A percentile compares a stretch with the other conserved stretches of the same genome.
phyloP scores from a whole-genome alignment of 2,329 filamentous ascomycete genomes.

The Hypoxylon rubiginosum region DNA sequence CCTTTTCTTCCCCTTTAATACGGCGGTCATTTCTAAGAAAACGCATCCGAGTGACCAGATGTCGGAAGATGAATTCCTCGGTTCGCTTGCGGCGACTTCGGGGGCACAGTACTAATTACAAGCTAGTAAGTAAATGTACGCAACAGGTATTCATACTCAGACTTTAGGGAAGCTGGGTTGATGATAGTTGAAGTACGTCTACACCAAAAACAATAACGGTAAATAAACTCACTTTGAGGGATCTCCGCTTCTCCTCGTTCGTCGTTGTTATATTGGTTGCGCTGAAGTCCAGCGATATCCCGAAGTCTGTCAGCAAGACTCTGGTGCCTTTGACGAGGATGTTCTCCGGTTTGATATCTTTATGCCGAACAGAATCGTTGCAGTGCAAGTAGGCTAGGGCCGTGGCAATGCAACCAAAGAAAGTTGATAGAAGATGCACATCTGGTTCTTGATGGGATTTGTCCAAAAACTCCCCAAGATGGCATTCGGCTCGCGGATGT shows the following conservation, averaged over 20 bases:
- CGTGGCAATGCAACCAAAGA: constrained; percentile 47
- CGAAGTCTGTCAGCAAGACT: constrained; percentile 1
- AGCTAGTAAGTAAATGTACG: no score
- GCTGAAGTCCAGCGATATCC: neutral
- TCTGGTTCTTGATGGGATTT: neutral
- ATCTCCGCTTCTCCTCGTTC: neutral
- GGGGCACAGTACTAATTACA: neutral
- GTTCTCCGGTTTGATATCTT: constrained; percentile 4
- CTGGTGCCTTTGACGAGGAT: neutral
- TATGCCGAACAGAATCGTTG: constrained; percentile 11
- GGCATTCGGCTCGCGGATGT: constrained; percentile 18
- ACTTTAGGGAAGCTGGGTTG: no score
- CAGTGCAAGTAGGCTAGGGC: constrained; percentile 23
- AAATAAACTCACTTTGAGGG: neutral
- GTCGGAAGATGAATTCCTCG: neutral
- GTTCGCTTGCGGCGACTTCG: neutral
- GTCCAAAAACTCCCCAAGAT: constrained; percentile 16
- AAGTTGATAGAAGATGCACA: constrained; percentile 18
- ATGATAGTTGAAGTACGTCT: no score
- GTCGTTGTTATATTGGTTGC: neutral
- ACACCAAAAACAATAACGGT: no score
- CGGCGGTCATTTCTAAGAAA: neutral
- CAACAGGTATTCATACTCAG: no score
- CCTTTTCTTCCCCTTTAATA: neutral
- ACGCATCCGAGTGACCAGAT: constrained; percentile 2